Evolutionary conservation across 1,284 basidiomycete species (phyloP), one percentile per base, ranked within the genome.

Genomic region (Abortiporus biennis): DNA sequence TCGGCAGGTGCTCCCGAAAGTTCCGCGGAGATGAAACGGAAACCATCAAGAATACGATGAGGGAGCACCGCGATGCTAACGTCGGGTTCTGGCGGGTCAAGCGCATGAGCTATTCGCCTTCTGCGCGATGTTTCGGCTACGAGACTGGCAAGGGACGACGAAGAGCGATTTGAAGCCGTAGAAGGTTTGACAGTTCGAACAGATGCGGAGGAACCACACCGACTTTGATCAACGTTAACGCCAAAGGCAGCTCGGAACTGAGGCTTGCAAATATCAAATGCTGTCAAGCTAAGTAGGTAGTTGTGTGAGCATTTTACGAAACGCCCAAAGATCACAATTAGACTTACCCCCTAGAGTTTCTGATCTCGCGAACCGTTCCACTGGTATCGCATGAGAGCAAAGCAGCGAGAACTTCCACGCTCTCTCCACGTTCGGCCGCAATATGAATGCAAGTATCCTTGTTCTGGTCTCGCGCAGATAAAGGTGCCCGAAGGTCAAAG

Each of bases 371-470:
- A 17, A 78, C 69, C 3, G 63, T 53, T 22, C 76, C 72, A 4
- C 68, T 71, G 0, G 64, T 60, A 55, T 87, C 85, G 48, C 74
- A 80, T 36, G 80, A 73, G 32, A 86, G 66, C 46, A 87, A 64
- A 33, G 80, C 71, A 40, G 68, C 64, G 30, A 87, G 60, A 16
- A 86, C 59, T 43, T 80, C 77, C 17, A 76, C 61, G 58, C 69
- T 81, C 44, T 85, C 80, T 9, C 94, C 95, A 47, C 86, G 84
- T 53, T 92, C 85, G 4, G 95, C 94, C 16, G 94, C 94, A 42
- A 97, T 73, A 66, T 98, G 94, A 48, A 97, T 80, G 51, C 93
- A 94, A 36, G 90, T 95, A 55, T 97, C 85, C 34, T 91, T 88
- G 44, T 91, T 76, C 41, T 76, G 80, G 63, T 97, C 93, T 25